A percentile compares a stretch with the other conserved stretches of the same genome.
Conservation (phyloP, 768 basidiomycete species). For the Xerocomus potaroensis region DNA sequence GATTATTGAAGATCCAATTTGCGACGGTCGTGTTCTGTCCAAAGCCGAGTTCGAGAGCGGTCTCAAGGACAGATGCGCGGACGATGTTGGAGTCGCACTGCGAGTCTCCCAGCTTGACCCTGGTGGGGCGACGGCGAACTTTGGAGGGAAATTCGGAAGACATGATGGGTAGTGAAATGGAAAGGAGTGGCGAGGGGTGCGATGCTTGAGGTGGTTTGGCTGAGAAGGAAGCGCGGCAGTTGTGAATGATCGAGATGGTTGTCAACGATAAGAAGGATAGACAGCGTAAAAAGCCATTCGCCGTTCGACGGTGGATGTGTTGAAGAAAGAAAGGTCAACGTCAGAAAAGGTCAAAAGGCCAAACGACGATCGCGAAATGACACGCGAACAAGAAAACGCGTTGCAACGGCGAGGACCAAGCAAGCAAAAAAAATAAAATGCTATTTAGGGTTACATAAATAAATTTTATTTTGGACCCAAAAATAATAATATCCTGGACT, state of each 20-base stretch:
- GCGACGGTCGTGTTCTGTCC: slow-evolving; percentile 55
- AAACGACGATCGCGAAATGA: too few species aligned
- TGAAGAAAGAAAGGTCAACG: neutral
- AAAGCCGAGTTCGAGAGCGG: slow-evolving; percentile 64
- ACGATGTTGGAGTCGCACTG: slow-evolving; percentile 53
- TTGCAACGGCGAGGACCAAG: neutral
- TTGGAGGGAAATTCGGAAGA: slow-evolving; percentile 12
- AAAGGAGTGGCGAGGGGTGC: slow-evolving; percentile 16
- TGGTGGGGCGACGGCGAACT: slow-evolving; percentile 28
- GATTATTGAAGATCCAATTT: slow-evolving; percentile 69
- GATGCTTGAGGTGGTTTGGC: neutral
- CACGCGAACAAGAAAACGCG: neutral
- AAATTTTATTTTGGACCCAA: neutral
- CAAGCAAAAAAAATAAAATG: neutral
- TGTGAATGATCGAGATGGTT: slow-evolving; percentile 12
- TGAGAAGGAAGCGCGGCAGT: slow-evolving; percentile 2
- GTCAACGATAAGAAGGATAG: slow-evolving; percentile 9
- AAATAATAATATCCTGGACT: neutral
- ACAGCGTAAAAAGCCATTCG: slow-evolving; percentile 22
- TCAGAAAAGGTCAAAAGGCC: too few species aligned
- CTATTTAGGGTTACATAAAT: neutral
- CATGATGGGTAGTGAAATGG: slow-evolving; percentile 18
- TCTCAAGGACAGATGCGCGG: slow-evolving; percentile 72
- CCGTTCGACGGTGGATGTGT: slow-evolving; percentile 4
- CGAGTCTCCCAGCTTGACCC: slow-evolving; percentile 6